Conservation (phyloP, 1,284 basidiomycete genomes). For the Schizophyllum commune region DNA sequence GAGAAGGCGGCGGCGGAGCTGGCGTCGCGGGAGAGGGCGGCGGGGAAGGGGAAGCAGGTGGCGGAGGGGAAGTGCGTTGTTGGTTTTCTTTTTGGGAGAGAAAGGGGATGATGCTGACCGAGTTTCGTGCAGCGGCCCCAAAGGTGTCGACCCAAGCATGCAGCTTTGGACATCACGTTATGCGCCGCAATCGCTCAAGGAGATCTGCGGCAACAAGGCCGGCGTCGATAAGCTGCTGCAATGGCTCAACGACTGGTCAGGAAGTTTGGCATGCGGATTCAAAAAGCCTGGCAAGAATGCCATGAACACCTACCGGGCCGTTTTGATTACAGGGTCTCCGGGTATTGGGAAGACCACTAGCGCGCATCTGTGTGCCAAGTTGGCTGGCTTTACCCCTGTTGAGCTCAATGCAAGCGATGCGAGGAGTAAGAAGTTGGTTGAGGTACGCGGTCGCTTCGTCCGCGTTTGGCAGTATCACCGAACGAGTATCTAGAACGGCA, state of each 20-base stretch:
- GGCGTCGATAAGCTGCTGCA: constrained; percentile 81
- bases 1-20: constrained; percentile 70
- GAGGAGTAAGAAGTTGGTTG: constrained; percentile 93
- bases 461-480: not conserved
- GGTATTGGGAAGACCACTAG: constrained; percentile 98
- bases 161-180: constrained; percentile 97
- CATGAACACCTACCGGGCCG: constrained; percentile 81
- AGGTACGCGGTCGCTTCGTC: constrained; percentile 38
- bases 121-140: constrained; percentile 14
- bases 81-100: not conserved
- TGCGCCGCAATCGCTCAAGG: constrained; percentile 81
- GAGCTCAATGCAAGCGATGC: constrained; percentile 96
- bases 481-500: constrained; percentile 50
- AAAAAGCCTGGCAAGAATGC: constrained; percentile 93
- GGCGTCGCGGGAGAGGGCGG: constrained; percentile 58
- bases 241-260: constrained; percentile 87
- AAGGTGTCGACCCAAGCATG: constrained; percentile 34
- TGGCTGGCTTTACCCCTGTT: constrained; percentile 86
- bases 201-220: constrained; percentile 93
- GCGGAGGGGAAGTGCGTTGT: constrained; percentile 1
- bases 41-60: constrained; percentile 28
- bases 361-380: constrained; percentile 86
- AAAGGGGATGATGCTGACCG: not conserved
- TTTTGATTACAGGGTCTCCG: constrained; percentile 89
- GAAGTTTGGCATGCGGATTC: constrained; percentile 67